Base-by-base conservation (phyloP, 306 rosid species). In the Quercus alba region DNA sequence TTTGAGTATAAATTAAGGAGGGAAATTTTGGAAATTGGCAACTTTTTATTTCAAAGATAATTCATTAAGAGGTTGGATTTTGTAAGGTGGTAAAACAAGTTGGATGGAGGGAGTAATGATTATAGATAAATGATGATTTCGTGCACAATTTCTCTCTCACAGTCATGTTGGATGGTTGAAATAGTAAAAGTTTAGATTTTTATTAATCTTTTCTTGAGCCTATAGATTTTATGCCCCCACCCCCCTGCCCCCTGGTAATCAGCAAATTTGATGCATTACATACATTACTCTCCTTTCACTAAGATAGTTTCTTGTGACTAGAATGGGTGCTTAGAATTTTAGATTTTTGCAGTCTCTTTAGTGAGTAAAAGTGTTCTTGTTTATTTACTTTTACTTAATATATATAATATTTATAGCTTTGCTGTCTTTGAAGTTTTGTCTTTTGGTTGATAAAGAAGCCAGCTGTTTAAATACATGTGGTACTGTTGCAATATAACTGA, bases 401-500 rank as follows among this genome's bases (percentile, higher is more conserved):
- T 20, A 20, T 57, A 5, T 21, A n/a, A 20, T 25, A 18, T 64
- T 15, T 30, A n/a, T 64, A 31, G 70, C 46, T 23, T 30, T 1
- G 0, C 46, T 31, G 72, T 33, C 17, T 67, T 33, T 9, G 25
- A 67, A 67, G 17, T 20, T 67, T 67, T 35, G 25, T 35, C 7
- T 19, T 67, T 33, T 31, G 72, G 52, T 35, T 33, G n/a, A 35
- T 35, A 67, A 67, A 67, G 72, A 31, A 67, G 49, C 72, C 20
- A 33, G 26, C 72, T 35, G 21, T 18, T 19, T 31, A 62, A 62
- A 31, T 15, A 63, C 30, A 76, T 15, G 9, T 41, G 12, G 69
- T 38, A 25, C 55, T 74, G 28, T 57, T 72, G 70, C 70, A 62
- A 23, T 30, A 49, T 80, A 52, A 67, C 41, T 77, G 6, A 72